phyloP scores from a whole-genome alignment of 2,329 filamentous ascomycete species.

The Penicillium italicum region DNA sequence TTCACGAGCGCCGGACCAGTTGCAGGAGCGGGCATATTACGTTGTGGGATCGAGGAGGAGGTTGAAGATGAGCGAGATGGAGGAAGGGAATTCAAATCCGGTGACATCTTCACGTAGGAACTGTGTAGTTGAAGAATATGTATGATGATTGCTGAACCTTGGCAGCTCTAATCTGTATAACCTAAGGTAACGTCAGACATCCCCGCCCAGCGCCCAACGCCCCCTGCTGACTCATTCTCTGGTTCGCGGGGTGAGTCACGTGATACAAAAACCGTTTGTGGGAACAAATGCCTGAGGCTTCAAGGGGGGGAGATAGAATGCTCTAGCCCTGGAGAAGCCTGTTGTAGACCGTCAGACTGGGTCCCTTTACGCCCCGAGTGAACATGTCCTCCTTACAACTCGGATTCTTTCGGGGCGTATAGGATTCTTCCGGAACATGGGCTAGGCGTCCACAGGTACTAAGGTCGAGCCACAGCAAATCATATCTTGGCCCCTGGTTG shows the following conservation, averaged over 20 bases:
- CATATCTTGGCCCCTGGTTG: background rate
- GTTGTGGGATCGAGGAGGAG: slow-evolving; percentile 35
- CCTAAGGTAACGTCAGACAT: slow-evolving; percentile 7
- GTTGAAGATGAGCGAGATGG: slow-evolving; percentile 49
- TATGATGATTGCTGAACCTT: slow-evolving; percentile 1
- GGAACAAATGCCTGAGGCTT: background rate
- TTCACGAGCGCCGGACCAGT: slow-evolving; percentile 51
- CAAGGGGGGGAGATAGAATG: background rate
- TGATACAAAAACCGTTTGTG: background rate
- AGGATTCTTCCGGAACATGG: slow-evolving; percentile 1
- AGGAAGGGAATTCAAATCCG: slow-evolving; percentile 70
- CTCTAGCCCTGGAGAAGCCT: background rate
- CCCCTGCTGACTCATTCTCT: slow-evolving; percentile 10
- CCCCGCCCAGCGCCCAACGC: background rate
- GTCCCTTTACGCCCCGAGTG: slow-evolving; percentile 1
- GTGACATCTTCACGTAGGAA: slow-evolving; percentile 54
- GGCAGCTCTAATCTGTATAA: slow-evolving; percentile 14
- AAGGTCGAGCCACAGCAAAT: background rate
- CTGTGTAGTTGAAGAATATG: background rate
- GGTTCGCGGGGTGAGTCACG: slow-evolving; percentile 10
- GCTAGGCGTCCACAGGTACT: background rate
- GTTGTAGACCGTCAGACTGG: background rate
- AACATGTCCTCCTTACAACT: background rate
- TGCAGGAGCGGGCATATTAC: slow-evolving; percentile 42
- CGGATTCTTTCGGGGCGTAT: background rate